Percentiles rank a stretch among this genome's conserved stretches.
Conservation (phyloP, 495 filamentous ascomycete species). For the Margaritispora aquatica region DNA sequence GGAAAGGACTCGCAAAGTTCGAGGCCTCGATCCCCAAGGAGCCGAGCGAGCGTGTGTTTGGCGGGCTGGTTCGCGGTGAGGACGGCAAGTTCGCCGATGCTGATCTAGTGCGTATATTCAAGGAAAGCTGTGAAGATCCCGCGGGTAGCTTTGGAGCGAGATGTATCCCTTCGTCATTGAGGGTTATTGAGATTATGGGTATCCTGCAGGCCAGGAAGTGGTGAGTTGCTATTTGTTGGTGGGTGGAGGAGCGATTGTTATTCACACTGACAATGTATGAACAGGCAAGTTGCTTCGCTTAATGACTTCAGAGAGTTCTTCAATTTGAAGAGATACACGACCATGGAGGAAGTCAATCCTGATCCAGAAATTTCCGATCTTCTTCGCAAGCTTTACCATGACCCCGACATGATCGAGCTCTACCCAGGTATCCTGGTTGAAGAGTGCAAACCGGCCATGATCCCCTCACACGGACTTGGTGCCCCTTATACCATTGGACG, state of each 20-base stretch:
- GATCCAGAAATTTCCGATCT: constrained; percentile 67
- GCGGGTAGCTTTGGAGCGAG: constrained; percentile 60
- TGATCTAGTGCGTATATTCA: constrained; percentile 62
- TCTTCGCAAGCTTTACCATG: constrained; percentile 68
- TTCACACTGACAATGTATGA: too few relatives aligned
- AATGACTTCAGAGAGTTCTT: constrained; percentile 87
- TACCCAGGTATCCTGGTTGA: constrained; percentile 79
- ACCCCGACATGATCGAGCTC: constrained; percentile 75
- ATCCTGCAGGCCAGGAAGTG: constrained; percentile 80
- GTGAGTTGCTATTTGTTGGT: constrained; percentile 21
- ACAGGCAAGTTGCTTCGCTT: constrained; percentile 57
- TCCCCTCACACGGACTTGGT: constrained; percentile 71
- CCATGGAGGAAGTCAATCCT: constrained; percentile 79
- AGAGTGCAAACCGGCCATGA: constrained; percentile 63
- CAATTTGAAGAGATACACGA: constrained; percentile 63
- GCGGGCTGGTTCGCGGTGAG: constrained; percentile 49
- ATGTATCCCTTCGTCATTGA: constrained; percentile 66
- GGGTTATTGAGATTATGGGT: constrained; percentile 72
- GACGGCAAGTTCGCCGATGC: constrained; percentile 61
- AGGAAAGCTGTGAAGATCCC: constrained; percentile 56
- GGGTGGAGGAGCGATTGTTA: too few relatives aligned
- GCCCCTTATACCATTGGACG: constrained; percentile 77
- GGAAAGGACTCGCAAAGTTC: constrained; percentile 51
- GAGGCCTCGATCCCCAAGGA: constrained; percentile 52
- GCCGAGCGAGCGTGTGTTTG: constrained; percentile 57